A percentile compares a stretch with the other conserved stretches of the same genome.
Evolutionary conservation across 148 eudicot genomes (phyloP).

Genomic region (Pharnaceum exiguum): DNA sequence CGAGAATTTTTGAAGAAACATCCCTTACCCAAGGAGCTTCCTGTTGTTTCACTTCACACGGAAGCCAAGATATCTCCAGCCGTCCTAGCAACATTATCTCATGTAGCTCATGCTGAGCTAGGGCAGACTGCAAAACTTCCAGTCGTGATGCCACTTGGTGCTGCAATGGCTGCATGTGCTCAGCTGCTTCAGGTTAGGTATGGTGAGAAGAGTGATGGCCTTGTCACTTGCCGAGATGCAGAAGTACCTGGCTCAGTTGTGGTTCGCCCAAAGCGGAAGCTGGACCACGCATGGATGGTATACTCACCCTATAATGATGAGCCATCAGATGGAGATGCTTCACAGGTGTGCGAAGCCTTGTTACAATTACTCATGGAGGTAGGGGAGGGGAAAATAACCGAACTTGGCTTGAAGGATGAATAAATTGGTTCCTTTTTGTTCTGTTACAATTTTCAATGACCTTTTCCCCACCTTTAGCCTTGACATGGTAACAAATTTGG

Average conservation of each 20-base stretch:
- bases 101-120: constrained; percentile 91
- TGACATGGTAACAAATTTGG: no score
- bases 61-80: constrained; percentile 90
- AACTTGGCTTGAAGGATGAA: constrained; percentile 39
- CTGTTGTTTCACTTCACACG: constrained; percentile 77
- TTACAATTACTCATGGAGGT: constrained; percentile 70
- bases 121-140: constrained; percentile 74
- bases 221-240: constrained; percentile 92
- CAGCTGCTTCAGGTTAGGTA: constrained; percentile 83
- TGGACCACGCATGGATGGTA: constrained; percentile 99
- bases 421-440: no score
- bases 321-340: constrained; percentile 66
- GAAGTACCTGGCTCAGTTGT: constrained; percentile 96
- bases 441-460: no score
- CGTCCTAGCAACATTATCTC: constrained; percentile 81
- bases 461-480: no score
- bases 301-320: constrained; percentile 76
- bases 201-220: constrained; percentile 92
- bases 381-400: constrained; percentile 45
- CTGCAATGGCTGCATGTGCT: constrained; percentile 94
- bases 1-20: constrained; percentile 63
- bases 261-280: constrained; percentile 70
- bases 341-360: constrained; percentile 94
- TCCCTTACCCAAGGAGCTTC: constrained; percentile 74
- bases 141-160: constrained; percentile 84